Evolutionary conservation across 805 yeast genomes (phyloP).

Genomic region (Starmerella tilneyi): DNA sequence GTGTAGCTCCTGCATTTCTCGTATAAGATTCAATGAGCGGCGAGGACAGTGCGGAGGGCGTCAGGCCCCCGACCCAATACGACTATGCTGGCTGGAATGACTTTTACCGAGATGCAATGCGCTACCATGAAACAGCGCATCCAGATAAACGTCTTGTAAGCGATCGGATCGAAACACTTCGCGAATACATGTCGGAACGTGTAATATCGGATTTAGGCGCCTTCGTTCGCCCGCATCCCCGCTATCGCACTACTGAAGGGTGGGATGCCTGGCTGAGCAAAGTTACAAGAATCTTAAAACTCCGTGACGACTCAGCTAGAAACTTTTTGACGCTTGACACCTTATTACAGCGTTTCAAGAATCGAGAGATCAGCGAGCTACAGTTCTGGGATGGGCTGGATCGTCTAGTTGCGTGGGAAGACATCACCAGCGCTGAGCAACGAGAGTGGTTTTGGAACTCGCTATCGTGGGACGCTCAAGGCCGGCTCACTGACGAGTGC

Average conservation of each 20-base stretch:
- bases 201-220: neutral
- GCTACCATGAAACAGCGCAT: neutral
- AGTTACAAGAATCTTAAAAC: neutral
- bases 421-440: neutral
- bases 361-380: neutral
- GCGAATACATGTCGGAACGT: neutral
- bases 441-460: neutral
- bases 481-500: neutral
- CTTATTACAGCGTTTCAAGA: neutral
- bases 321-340: neutral
- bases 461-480: neutral
- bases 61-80: too few species aligned
- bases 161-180: conserved; percentile 1
- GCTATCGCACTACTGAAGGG: neutral
- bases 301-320: neutral
- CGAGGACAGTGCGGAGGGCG: too few species aligned
- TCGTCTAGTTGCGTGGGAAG: neutral
- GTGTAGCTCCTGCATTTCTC: too few species aligned
- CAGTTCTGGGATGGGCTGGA: conserved; percentile 3
- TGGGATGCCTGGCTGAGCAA: neutral
- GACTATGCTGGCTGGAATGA: neutral
- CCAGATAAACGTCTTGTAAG: neutral
- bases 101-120: neutral
- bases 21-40: too few species aligned
- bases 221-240: neutral